A percentile compares a stretch with the other conserved stretches of the same genome.
Evolutionary conservation across 257 asterid genomes (phyloP).

Genomic region (Jasminum sambac): DNA sequence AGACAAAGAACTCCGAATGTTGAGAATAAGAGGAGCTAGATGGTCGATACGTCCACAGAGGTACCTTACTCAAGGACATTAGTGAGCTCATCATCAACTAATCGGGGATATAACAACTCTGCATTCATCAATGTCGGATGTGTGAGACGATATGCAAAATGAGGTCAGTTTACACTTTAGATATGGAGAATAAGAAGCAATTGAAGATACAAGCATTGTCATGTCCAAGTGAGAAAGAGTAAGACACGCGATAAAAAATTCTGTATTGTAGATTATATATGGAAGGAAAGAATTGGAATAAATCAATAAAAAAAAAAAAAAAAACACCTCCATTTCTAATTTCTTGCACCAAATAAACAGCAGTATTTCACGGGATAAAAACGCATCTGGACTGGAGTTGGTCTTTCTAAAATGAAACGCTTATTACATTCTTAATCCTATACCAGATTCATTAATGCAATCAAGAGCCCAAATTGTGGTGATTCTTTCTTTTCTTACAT

Average conservation of each 20-base stretch:
- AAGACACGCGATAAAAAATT: too few relatives aligned
- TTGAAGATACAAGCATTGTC: not conserved
- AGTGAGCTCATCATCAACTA: constrained; percentile 52
- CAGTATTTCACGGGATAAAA: too few relatives aligned
- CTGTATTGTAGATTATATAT: too few relatives aligned
- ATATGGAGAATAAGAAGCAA: constrained; percentile 1
- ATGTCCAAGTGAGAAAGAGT: constrained; percentile 1
- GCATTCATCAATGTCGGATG: constrained; percentile 6
- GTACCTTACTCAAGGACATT: constrained; percentile 44
- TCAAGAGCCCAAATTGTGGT: constrained; percentile 13
- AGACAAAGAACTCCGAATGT: constrained; percentile 27
- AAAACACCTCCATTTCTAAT: too few relatives aligned
- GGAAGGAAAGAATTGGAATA: too few relatives aligned
- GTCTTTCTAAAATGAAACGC: not conserved
- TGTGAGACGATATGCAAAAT: not conserved
- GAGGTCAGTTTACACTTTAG: constrained; percentile 14
- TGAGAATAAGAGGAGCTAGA: constrained; percentile 28
- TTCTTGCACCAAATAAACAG: too few relatives aligned
- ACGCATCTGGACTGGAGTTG: too few relatives aligned
- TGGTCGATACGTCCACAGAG: constrained; percentile 34
- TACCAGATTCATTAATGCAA: not conserved
- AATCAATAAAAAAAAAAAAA: too few relatives aligned
- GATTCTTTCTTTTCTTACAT: not conserved
- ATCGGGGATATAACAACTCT: constrained; percentile 21
- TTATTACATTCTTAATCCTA: not conserved